Base-by-base conservation (phyloP, 1,284 basidiomycete species). In the Trichosporon ovoides region DNA sequence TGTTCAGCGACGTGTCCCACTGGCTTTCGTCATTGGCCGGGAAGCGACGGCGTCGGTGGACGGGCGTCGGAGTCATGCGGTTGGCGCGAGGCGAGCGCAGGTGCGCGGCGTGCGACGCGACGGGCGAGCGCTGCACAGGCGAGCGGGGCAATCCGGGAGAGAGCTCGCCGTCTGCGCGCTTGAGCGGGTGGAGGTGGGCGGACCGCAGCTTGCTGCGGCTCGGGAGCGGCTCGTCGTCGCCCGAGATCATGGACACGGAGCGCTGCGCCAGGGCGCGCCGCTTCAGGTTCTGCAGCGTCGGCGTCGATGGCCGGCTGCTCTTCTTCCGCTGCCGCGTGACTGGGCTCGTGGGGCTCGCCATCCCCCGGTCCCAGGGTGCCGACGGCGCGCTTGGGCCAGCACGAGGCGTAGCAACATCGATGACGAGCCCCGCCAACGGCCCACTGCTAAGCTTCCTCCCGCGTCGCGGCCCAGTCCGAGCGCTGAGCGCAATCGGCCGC, bases 341-440 rank as follows among this genome's bases (percentile, higher is more conserved):
- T 11, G 56, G 22, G n/a, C 51, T 31, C 10, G 51, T 46, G 0
- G 61, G 48, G 19, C 34, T 34, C 16, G 38, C 33, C n/a, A 40
- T 34, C 14, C 28, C 19, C 9, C 12, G 18, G 28, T 19, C 34
- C 10, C 31, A 33, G 3, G 28, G 28, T 9, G 28, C 28, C 28
- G 28, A 31, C 28, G 18, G 28, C 7, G 19, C 19, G 43, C 28
- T 24, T 9, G 12, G 24, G 13, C 9, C 12, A 16, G 43, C 22
- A 2, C 43, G 24, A 13, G 48, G 38, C 7, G 53, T 24, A 16
- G 48, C 35, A 53, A 74, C 63, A 46, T 74, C 72, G 20, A 74
- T 72, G 7, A 62, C 51, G 2, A 74, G 56, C 4, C 72, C 72
- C 0, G 69, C 63, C n/a, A 73, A 60, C 6, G 71, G 70, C 2